Evolutionary conservation across 1,284 basidiomycete genomes (phyloP).

Genomic region (Neolentinus lepideus): DNA sequence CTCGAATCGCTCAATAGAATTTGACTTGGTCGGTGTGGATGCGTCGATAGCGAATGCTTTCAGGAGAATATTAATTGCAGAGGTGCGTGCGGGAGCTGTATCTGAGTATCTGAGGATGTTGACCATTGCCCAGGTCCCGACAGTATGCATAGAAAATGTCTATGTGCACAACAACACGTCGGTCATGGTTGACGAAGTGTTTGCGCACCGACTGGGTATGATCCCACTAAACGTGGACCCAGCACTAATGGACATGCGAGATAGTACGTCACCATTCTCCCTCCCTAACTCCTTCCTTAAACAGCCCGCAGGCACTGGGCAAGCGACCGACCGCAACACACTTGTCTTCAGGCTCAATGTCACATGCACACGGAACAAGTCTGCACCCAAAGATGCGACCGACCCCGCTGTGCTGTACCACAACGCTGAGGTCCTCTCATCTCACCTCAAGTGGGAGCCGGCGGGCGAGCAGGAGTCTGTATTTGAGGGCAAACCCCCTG

Average conservation of each 20-base stretch:
- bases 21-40: slow-evolving; percentile 95
- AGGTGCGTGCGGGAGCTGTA: slow-evolving; percentile 46
- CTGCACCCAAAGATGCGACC: slow-evolving; percentile 43
- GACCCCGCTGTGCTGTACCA: slow-evolving; percentile 63
- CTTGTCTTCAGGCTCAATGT: slow-evolving; percentile 82
- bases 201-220: slow-evolving; percentile 87
- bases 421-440: slow-evolving; percentile 73
- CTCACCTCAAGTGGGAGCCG: slow-evolving; percentile 77
- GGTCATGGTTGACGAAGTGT: slow-evolving; percentile 92
- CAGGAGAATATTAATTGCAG: slow-evolving; percentile 87
- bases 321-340: slow-evolving; percentile 86
- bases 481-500: slow-evolving; percentile 48
- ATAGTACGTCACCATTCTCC: slow-evolving; percentile 20
- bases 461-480: slow-evolving; percentile 77
- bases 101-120: background rate
- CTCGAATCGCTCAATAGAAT: slow-evolving; percentile 82
- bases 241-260: slow-evolving; percentile 43
- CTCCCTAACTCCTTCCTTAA: background rate
- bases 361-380: slow-evolving; percentile 59
- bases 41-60: slow-evolving; percentile 95
- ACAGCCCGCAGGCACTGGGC: slow-evolving; percentile 27
- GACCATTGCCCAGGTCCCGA: slow-evolving; percentile 63
- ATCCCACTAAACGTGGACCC: slow-evolving; percentile 90
- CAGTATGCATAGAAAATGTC: slow-evolving; percentile 89
- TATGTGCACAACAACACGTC: slow-evolving; percentile 96